Evolutionary conservation across 2,329 filamentous ascomycete species (phyloP).

Genomic region (Aureobasidium sp.): DNA sequence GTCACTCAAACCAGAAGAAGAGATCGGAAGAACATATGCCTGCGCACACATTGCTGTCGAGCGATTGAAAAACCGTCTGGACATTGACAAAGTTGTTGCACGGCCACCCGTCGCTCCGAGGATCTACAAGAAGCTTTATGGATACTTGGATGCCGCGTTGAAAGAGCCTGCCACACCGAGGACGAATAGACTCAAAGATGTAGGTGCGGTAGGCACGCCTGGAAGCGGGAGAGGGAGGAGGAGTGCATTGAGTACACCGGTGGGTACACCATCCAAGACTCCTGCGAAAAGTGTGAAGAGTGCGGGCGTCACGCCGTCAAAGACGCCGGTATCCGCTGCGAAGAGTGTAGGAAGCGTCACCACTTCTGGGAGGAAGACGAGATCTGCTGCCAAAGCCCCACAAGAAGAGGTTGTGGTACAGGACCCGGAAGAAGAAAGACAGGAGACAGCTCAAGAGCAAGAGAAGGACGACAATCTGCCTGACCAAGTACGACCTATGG

Average conservation of each 20-base stretch:
- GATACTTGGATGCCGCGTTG: slow-evolving; percentile 69
- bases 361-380: neutral
- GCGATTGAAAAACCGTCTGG: slow-evolving; percentile 67
- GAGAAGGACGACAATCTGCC: neutral
- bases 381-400: neutral
- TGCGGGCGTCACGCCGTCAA: neutral
- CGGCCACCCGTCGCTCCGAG: slow-evolving; percentile 71
- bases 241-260: slow-evolving; percentile 1
- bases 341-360: neutral
- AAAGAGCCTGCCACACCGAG: slow-evolving; percentile 30
- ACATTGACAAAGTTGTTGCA: slow-evolving; percentile 69
- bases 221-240: slow-evolving; percentile 3
- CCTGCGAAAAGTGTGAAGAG: neutral
- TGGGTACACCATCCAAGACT: slow-evolving; percentile 7
- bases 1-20: slow-evolving; percentile 75
- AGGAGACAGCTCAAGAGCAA: slow-evolving; percentile 5
- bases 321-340: neutral
- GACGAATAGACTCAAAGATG: slow-evolving; percentile 24
- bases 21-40: slow-evolving; percentile 75
- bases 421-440: neutral
- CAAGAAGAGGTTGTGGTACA: neutral
- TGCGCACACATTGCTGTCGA: slow-evolving; percentile 89
- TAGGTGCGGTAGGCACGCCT: neutral
- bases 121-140: slow-evolving; percentile 77
- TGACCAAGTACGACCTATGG: slow-evolving; percentile 24